Conservation (phyloP, 192 early-diverging fungal genomes). For the Coemansia asiatica region DNA sequence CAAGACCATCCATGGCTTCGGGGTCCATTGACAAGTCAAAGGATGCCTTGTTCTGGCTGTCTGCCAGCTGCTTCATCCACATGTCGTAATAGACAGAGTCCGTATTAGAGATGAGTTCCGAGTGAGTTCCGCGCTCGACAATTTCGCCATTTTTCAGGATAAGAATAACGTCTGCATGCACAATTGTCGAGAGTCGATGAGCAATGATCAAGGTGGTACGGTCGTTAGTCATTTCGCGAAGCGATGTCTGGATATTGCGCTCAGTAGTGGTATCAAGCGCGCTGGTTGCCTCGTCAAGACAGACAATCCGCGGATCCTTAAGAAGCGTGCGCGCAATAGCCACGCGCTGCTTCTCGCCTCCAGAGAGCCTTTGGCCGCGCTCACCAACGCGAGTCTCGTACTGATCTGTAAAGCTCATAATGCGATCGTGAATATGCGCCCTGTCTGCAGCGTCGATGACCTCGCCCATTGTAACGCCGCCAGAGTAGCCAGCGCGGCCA, state of each 20-base stretch:
- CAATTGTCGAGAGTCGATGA: conserved; percentile 81
- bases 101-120: conserved; percentile 64
- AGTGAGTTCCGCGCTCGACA: conserved; percentile 81
- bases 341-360: conserved; percentile 93
- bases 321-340: conserved; percentile 91
- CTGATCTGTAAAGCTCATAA: conserved; percentile 71
- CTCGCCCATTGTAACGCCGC: conserved; percentile 65
- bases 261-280: conserved; percentile 87
- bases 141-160: conserved; percentile 80
- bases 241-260: conserved; percentile 82
- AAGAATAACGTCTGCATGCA: conserved; percentile 82
- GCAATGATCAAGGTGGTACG: conserved; percentile 88
- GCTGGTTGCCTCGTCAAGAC: conserved; percentile 93
- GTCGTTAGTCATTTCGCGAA: conserved; percentile 71
- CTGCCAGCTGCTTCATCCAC: conserved; percentile 88
- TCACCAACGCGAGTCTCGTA: conserved; percentile 90
- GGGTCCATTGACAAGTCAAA: conserved; percentile 38
- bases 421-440: conserved; percentile 77
- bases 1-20: conserved; percentile 17
- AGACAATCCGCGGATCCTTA: conserved; percentile 83
- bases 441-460: conserved; percentile 69
- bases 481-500: conserved; percentile 53
- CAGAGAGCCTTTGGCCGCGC: conserved; percentile 82
- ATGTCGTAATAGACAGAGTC: conserved; percentile 76
- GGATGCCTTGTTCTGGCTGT: conserved; percentile 45